Evolutionary conservation across 257 asterid species (phyloP).

Genomic region (Solanum arcanum): DNA sequence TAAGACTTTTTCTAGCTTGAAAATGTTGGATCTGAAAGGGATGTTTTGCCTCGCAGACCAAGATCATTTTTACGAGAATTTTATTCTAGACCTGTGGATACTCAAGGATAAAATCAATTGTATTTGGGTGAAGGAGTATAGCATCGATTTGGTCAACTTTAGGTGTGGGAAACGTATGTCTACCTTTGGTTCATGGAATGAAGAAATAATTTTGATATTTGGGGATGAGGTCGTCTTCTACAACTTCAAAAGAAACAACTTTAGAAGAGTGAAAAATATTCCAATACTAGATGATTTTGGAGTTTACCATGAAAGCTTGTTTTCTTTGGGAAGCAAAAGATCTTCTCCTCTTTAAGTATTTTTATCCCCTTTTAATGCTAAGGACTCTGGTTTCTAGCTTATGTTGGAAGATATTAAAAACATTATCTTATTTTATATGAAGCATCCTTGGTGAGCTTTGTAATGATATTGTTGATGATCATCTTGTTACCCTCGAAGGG

Average conservation of each 20-base stretch:
- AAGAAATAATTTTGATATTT: neutral
- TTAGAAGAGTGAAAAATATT: neutral
- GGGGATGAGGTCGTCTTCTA: neutral
- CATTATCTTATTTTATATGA: neutral
- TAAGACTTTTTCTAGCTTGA: neutral
- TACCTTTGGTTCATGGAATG: neutral
- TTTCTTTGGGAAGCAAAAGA: neutral
- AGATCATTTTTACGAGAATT: neutral
- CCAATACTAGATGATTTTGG: neutral
- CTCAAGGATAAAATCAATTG: neutral
- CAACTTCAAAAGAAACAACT: neutral
- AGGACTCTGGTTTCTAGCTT: neutral
- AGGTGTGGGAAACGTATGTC: neutral
- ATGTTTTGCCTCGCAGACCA: neutral
- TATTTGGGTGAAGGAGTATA: neutral
- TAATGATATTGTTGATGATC: neutral
- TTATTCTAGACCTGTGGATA: neutral
- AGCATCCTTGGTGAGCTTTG: neutral
- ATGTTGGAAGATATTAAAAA: neutral
- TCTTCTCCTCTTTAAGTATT: neutral
- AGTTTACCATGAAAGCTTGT: neutral
- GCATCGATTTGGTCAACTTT: neutral
- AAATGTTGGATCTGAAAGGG: neutral
- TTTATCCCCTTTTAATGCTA: neutral
- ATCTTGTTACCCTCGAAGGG: neutral